phyloP scores from a whole-genome alignment of 371 early-diverging fungal genomes.

The Syncephalastrum monosporum region DNA sequence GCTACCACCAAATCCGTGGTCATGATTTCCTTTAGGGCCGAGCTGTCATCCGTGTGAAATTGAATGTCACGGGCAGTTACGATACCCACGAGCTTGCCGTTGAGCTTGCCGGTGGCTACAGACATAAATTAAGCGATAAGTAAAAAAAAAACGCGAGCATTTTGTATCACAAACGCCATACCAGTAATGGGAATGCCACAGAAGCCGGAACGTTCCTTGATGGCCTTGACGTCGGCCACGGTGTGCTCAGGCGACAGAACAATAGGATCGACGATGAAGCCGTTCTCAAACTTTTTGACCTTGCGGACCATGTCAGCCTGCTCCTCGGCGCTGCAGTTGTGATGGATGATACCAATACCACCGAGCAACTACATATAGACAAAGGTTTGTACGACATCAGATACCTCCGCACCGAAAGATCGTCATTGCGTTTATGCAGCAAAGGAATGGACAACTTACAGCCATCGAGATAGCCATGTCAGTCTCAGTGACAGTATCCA shows the following conservation, averaged over 20 bases:
- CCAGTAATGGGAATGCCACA: conserved; percentile 96
- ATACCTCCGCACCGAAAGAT: too few relatives aligned
- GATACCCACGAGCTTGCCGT: conserved; percentile 91
- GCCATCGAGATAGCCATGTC: conserved; percentile 98
- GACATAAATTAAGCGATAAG: neutral
- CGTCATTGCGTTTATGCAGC: too few relatives aligned
- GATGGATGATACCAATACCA: conserved; percentile 96
- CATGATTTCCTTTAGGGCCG: conserved; percentile 79
- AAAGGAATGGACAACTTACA: conserved; percentile 45
- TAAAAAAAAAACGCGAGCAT: neutral
- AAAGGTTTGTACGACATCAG: too few relatives aligned
- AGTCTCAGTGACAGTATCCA: conserved; percentile 98
- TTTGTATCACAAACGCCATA: conserved; percentile 30
- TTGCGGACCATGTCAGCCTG: conserved; percentile 96
- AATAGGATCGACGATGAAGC: conserved; percentile 94
- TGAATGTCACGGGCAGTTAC: conserved; percentile 96
- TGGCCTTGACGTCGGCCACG: conserved; percentile 83
- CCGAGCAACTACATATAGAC: conserved; percentile 65
- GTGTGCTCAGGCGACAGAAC: conserved; percentile 83
- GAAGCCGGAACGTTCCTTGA: conserved; percentile 89
- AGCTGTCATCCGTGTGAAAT: conserved; percentile 69
- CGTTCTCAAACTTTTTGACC: conserved; percentile 98
- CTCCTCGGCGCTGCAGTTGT: conserved; percentile 94
- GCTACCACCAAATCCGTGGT: conserved; percentile 88
- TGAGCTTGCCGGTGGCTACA: conserved; percentile 78